Evolutionary conservation across 23 red algal genomes (phyloP).

Genomic region (Gracilaria domingensis): DNA sequence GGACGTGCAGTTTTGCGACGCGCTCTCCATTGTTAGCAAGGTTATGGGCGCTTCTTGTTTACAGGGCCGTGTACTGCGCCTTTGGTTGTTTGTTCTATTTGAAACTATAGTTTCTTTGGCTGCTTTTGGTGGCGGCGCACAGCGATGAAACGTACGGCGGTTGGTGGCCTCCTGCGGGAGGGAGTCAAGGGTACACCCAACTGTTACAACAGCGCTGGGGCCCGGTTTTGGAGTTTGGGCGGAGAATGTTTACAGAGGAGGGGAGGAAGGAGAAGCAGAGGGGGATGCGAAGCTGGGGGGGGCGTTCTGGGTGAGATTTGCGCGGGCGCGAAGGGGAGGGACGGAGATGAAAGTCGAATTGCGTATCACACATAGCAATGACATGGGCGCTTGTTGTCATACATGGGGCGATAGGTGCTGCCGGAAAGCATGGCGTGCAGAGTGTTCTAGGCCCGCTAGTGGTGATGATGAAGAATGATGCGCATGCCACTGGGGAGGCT

Average conservation of each 20-base stretch:
- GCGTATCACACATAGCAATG: not conserved
- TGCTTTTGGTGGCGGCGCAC: not conserved
- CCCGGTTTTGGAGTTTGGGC: not conserved
- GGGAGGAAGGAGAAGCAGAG: not conserved
- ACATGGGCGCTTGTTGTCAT: not conserved
- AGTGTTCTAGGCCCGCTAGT: not conserved
- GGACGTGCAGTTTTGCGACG: not conserved
- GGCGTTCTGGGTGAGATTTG: no score
- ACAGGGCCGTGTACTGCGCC: not conserved
- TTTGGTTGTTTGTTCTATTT: no score
- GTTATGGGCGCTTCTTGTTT: not conserved
- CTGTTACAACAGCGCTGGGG: not conserved
- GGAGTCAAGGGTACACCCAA: not conserved
- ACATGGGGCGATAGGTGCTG: not conserved
- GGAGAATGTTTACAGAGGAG: not conserved
- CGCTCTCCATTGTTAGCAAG: not conserved
- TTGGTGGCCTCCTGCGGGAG: not conserved
- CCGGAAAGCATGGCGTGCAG: not conserved
- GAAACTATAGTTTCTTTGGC: constrained; percentile 13
- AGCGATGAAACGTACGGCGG: not conserved
- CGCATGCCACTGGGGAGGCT: no score
- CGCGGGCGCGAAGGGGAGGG: no score
- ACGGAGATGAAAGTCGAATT: not conserved
- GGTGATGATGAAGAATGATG: no score
- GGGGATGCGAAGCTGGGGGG: not conserved